Conservation (phyloP, 2,329 filamentous ascomycete species). For the Thielaviopsis musarum region DNA sequence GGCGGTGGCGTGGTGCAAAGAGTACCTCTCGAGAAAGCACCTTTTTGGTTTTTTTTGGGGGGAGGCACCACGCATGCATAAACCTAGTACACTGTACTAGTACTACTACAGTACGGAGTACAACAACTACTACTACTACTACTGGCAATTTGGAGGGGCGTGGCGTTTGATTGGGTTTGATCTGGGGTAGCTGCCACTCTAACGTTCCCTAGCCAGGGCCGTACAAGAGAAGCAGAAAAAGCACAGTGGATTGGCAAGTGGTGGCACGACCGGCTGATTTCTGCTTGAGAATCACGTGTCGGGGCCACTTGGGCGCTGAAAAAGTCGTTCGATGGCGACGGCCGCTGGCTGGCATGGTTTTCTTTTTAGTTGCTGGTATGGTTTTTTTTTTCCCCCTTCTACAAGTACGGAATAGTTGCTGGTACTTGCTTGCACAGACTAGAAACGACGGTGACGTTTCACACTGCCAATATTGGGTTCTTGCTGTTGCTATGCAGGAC, state of each 20-base stretch:
- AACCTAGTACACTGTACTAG: no score
- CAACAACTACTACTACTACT: no score
- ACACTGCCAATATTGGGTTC: not conserved
- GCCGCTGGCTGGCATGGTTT: not conserved
- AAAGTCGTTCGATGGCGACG: conserved; percentile 6
- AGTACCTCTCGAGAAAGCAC: not conserved
- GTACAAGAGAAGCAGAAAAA: not conserved
- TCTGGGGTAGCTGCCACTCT: not conserved
- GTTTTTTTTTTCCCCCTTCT: no score
- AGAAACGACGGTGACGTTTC: no score
- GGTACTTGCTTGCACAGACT: not conserved
- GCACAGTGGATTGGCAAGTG: not conserved
- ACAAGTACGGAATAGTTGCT: no score
- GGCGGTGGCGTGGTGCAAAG: not conserved
- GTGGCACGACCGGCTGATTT: conserved; percentile 4
- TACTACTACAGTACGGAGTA: no score
- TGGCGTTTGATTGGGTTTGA: not conserved
- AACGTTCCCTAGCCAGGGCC: not conserved
- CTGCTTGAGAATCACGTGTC: conserved; percentile 4
- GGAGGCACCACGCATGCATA: not conserved
- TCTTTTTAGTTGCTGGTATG: no score
- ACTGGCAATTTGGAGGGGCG: no score
- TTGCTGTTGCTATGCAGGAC: not conserved
- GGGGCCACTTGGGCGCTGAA: not conserved
- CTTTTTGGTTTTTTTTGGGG: not conserved